phyloP scores from a whole-genome alignment of 1,284 basidiomycete genomes.

The Pterulicium gracile region DNA sequence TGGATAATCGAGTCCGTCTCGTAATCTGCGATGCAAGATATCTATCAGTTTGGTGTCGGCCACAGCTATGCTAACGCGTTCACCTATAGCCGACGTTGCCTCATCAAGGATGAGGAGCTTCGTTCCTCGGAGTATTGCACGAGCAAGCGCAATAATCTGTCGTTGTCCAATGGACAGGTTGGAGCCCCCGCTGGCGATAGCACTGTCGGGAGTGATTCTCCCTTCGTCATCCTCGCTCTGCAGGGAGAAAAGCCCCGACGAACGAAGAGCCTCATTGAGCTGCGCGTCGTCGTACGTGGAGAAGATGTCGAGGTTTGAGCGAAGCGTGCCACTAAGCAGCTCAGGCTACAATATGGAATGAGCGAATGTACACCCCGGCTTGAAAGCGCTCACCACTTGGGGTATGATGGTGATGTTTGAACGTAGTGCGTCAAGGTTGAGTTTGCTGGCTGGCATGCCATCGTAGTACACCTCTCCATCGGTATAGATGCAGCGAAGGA shows the following conservation, averaged over 20 bases:
- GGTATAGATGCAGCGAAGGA: slow-evolving; percentile 47
- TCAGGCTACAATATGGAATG: slow-evolving; percentile 44
- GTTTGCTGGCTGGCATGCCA: slow-evolving; percentile 26
- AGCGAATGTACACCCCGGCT: slow-evolving; percentile 17
- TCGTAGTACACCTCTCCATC: slow-evolving; percentile 48
- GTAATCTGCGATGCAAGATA: slow-evolving; percentile 29
- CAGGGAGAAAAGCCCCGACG: slow-evolving; percentile 41
- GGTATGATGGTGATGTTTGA: slow-evolving; percentile 55
- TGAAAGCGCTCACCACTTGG: slow-evolving; percentile 27
- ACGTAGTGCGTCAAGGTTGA: slow-evolving; percentile 58
- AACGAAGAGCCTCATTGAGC: slow-evolving; percentile 43
- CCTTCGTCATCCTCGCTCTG: slow-evolving; percentile 39
- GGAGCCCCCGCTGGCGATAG: slow-evolving; percentile 44
- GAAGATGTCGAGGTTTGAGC: slow-evolving; percentile 63
- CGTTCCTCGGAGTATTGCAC: slow-evolving; percentile 46
- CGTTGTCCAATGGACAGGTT: slow-evolving; percentile 67
- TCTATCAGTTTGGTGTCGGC: too few species aligned
- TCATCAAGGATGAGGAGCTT: slow-evolving; percentile 53
- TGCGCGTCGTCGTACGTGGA: slow-evolving; percentile 58
- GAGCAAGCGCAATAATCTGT: slow-evolving; percentile 51
- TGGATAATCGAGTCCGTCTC: slow-evolving; percentile 52
- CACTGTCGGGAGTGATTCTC: slow-evolving; percentile 37
- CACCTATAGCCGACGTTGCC: slow-evolving; percentile 48
- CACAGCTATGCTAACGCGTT: too few species aligned
- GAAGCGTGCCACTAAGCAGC: slow-evolving; percentile 44